phyloP scores from a whole-genome alignment of 2,329 filamentous ascomycete genomes.

The Aspergillus latus region DNA sequence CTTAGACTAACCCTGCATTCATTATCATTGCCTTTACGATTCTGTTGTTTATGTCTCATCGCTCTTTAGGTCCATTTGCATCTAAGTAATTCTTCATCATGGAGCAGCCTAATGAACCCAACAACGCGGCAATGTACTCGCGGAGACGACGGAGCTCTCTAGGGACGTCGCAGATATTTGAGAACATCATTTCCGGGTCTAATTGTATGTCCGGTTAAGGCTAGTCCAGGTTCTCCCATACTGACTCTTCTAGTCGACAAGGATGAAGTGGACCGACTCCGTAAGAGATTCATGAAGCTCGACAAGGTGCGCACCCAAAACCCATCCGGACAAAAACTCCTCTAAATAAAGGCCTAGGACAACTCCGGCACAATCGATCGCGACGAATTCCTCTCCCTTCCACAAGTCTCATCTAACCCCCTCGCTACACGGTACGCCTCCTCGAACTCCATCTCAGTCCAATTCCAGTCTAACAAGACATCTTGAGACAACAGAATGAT shows the following conservation, averaged over 20 bases:
- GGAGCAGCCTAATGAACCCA: conserved; percentile 38
- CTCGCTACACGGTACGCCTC: conserved; percentile 77
- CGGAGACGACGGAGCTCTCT: conserved; percentile 44
- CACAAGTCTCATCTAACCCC: conserved; percentile 96
- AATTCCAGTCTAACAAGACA: not conserved
- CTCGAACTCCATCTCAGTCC: not conserved
- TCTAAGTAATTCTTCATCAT: conserved; percentile 24
- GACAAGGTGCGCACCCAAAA: conserved; percentile 69
- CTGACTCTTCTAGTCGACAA: conserved; percentile 69
- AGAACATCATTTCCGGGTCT: conserved; percentile 92
- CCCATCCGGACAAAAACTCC: not conserved
- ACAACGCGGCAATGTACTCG: conserved; percentile 47
- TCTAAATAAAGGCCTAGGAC: conserved; percentile 60
- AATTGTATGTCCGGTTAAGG: conserved; percentile 67
- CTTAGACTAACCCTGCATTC: conserved; percentile 2
- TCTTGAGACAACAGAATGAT: conserved; percentile 70
- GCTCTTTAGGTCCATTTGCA: not conserved
- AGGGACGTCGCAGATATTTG: conserved; percentile 69
- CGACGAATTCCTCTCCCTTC: conserved; percentile 94
- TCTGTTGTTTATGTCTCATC: not conserved
- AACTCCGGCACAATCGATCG: conserved; percentile 98
- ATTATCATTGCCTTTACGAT: conserved; percentile 6
- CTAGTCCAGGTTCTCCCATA: not conserved
- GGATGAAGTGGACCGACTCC: conserved; percentile 91
- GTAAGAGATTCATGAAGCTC: conserved; percentile 98